These are phyloP conservation scores for Penicillium paxilli DNA, from an alignment of 495 filamentous ascomycete species.

Conservation along the genomic window DNA sequence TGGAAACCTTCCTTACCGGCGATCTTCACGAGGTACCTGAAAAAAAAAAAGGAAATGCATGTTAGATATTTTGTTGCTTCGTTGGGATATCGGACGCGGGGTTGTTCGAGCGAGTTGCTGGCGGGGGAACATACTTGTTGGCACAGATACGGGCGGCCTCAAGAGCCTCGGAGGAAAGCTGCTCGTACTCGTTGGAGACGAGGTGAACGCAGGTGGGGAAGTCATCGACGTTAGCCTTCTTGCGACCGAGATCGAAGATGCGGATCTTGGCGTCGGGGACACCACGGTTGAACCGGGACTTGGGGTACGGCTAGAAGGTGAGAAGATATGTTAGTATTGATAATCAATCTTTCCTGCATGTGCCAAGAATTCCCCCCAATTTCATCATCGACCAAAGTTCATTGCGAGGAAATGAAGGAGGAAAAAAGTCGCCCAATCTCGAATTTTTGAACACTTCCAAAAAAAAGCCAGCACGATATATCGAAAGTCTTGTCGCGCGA, in stretches of 20 bases:
- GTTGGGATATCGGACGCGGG: conserved; percentile 7
- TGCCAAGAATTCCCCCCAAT: conserved; percentile 6
- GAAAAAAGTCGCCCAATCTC: no score
- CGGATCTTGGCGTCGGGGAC: conserved; percentile 98
- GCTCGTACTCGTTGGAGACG: conserved; percentile 99
- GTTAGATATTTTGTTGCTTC: no score
- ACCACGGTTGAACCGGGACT: conserved; percentile 99
- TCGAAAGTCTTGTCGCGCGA: background rate
- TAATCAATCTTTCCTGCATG: background rate
- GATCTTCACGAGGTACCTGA: conserved; percentile 88
- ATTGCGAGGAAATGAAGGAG: no score
- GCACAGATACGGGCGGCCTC: conserved; percentile 99
- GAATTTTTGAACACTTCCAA: no score
- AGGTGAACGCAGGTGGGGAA: conserved; percentile 98
- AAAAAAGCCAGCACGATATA: no score
- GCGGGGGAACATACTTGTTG: conserved; percentile 72
- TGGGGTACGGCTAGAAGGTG: conserved; percentile 81
- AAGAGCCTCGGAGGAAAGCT: conserved; percentile 97
- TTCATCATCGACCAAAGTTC: conserved; percentile 1
- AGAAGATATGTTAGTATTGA: conserved; percentile 30
- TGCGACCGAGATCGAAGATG: conserved; percentile 99
- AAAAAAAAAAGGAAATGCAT: background rate
- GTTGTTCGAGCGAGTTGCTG: background rate
- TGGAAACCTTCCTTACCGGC: conserved; percentile 99
- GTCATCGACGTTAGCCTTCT: conserved; percentile 97